Evolutionary conservation across 2,329 filamentous ascomycete species (phyloP), one percentile per base, ranked within the genome.

Genomic region (Sarocladiaceae sp.): DNA sequence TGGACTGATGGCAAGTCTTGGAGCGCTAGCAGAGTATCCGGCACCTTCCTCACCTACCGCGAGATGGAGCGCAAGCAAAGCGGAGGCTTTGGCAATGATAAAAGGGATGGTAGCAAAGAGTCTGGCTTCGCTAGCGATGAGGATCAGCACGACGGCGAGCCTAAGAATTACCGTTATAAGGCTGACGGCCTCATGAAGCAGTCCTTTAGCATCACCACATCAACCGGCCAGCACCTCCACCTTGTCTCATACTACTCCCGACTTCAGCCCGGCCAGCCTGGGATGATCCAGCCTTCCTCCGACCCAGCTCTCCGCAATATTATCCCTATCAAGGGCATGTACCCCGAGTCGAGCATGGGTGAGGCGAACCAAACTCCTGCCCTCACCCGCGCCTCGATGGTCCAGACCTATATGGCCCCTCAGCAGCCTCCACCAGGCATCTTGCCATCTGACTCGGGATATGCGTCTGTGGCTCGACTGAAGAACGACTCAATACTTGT

Each of bases 161-260:
- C 89, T 0, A 92, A 96, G 67, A 91, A 91, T 37, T 96, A 96
- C 68, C 79, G 90, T 57, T 96, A 96, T 73, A 99, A 97, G 77
- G 89, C 87, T 10, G 94, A 99, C 63, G 94, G 94, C 1, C 80
- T 99, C 3, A 97, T 97, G 91, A 99, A 99, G 80, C 94, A 99
- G 71, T 97, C 94, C 0, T 99, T 97, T 78, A 97, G 93, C 73
- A 97, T 99, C 72, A 97, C 92, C 20, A 97, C 94, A 1, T 90
- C 88, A 1, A 85, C 79, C 33, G 63, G 90, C 58, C 91, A 97
- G 62, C 94, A 97, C 66, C 83, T 99, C 2, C 94, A 99, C 72
- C 80, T 99, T 50, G 99, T 99, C 72, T 97, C 93, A 62, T 99
- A 99, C 73, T 97, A 92, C 70, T 88, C 91, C 3, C 82, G 92